Conservation (phyloP, 1,284 basidiomycete genomes). For the Trichosporon ovoides region DNA sequence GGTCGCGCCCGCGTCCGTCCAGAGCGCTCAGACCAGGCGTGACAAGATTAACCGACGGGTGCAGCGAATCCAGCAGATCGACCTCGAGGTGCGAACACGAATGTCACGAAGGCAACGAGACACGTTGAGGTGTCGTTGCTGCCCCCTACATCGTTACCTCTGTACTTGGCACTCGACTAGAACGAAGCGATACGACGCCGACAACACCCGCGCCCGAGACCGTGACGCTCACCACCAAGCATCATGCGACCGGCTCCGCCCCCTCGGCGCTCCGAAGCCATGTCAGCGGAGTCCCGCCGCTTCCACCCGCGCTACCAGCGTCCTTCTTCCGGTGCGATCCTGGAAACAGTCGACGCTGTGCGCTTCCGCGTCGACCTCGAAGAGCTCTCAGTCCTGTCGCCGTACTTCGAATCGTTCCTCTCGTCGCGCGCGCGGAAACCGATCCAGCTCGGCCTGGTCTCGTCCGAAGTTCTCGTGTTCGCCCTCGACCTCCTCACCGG, state of each 20-base stretch:
- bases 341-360: background rate
- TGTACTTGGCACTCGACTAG: background rate
- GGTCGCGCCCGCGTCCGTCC: background rate
- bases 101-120: background rate
- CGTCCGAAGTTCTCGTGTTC: background rate
- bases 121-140: background rate
- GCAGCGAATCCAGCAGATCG: background rate
- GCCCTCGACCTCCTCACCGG: background rate
- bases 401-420: background rate
- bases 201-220: too few species aligned
- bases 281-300: background rate
- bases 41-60: background rate
- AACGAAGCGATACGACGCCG: background rate
- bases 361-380: background rate
- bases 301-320: background rate
- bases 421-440: background rate
- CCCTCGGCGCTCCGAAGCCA: too few species aligned
- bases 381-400: background rate
- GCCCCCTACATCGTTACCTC: too few species aligned
- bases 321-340: background rate
- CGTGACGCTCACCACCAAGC: too few species aligned
- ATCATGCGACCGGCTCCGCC: too few species aligned
- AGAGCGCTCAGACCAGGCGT: background rate
- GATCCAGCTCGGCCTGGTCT: background rate
- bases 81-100: background rate